Conservation (phyloP, 1,284 basidiomycete genomes). For the Moesziomyces antarcticus region DNA sequence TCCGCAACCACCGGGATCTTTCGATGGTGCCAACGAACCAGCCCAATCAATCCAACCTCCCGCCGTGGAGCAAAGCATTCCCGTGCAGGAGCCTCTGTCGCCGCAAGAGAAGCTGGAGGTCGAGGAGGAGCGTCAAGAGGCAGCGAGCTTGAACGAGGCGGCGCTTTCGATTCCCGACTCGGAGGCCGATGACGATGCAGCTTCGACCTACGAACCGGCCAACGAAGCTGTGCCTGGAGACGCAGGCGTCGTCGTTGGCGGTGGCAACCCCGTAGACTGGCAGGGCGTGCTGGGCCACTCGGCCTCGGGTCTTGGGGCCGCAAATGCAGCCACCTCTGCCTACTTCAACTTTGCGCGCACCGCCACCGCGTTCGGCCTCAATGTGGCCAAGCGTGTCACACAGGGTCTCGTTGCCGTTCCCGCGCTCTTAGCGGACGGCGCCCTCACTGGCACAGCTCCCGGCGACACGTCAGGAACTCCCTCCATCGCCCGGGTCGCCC, state of each 20-base stretch:
- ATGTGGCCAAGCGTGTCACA: slow-evolving; percentile 57
- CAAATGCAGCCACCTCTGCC: slow-evolving; percentile 53
- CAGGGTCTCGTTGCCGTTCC: slow-evolving; percentile 55
- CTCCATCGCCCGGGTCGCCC: slow-evolving; percentile 34
- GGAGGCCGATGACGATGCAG: slow-evolving; percentile 27
- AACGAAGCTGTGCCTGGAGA: slow-evolving; percentile 25
- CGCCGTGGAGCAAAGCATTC: neutral
- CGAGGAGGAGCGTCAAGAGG: slow-evolving; percentile 35
- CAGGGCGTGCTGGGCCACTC: slow-evolving; percentile 42
- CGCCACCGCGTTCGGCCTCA: slow-evolving; percentile 52
- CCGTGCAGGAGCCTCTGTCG: slow-evolving; percentile 1
- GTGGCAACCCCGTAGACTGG: slow-evolving; percentile 32
- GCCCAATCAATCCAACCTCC: neutral
- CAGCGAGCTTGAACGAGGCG: slow-evolving; percentile 42
- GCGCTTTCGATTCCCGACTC: slow-evolving; percentile 55
- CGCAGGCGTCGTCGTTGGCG: slow-evolving; percentile 18
- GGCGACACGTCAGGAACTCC: slow-evolving; percentile 23
- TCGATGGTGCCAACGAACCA: slow-evolving; percentile 2
- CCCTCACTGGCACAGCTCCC: slow-evolving; percentile 46
- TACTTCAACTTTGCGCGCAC: slow-evolving; percentile 54
- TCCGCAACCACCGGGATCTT: slow-evolving; percentile 24
- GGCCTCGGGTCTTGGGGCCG: slow-evolving; percentile 44
- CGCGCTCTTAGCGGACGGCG: slow-evolving; percentile 50
- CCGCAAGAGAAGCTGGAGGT: slow-evolving; percentile 21
- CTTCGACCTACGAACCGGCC: slow-evolving; percentile 14